Evolutionary conservation across 2,329 filamentous ascomycete genomes (phyloP).

Genomic region (Dactylellina leptospora): DNA sequence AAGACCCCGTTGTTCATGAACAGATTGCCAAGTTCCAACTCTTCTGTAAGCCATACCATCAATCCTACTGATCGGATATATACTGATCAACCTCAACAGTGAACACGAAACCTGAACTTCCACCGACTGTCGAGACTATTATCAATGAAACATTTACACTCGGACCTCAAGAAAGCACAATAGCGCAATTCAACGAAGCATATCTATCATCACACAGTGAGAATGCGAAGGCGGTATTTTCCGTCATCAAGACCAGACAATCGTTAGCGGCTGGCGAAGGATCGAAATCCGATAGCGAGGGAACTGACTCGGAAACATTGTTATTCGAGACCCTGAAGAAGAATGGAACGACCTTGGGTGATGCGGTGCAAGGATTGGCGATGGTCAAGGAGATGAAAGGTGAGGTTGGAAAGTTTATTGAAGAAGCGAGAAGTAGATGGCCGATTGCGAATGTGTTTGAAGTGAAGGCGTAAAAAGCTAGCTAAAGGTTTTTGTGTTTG

Average conservation of each 20-base stretch:
- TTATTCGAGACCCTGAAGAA: conserved; percentile 69
- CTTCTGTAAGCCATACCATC: conserved; percentile 30
- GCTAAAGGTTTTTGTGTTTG: not conserved
- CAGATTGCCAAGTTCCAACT: conserved; percentile 74
- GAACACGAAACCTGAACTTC: conserved; percentile 53
- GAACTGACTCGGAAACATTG: conserved; percentile 65
- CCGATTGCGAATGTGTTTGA: conserved; percentile 63
- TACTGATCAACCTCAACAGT: conserved; percentile 53
- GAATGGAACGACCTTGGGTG: conserved; percentile 65
- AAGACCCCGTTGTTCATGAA: conserved; percentile 77
- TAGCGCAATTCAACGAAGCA: conserved; percentile 69
- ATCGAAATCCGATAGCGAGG: conserved; percentile 37
- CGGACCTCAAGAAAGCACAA: conserved; percentile 73
- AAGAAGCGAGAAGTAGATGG: conserved; percentile 64
- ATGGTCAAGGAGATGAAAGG: conserved; percentile 65
- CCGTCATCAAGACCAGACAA: conserved; percentile 56
- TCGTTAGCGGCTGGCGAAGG: conserved; percentile 5
- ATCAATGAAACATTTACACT: conserved; percentile 68
- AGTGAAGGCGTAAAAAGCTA: conserved; percentile 37
- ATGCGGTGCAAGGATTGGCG: conserved; percentile 67
- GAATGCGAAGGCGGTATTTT: conserved; percentile 68
- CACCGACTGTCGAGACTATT: conserved; percentile 49
- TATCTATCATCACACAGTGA: conserved; percentile 29
- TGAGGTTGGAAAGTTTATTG: conserved; percentile 58
- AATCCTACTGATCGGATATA: conserved; percentile 28